A percentile compares a stretch with the other conserved stretches of the same genome.
phyloP scores from a whole-genome alignment of 2,329 filamentous ascomycete species.

The Botryotinia globosa region DNA sequence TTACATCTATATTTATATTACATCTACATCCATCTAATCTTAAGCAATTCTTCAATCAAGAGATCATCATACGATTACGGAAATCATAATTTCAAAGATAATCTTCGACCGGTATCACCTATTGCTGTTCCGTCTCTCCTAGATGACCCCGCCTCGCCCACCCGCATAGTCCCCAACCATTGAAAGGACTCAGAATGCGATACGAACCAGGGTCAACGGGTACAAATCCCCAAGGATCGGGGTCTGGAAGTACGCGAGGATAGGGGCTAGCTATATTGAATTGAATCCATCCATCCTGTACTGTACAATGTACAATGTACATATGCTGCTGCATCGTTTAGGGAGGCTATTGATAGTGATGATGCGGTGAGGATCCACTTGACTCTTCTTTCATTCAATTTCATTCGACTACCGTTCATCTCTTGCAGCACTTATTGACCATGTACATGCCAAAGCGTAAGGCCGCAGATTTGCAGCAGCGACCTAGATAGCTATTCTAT shows the following conservation, averaged over 20 bases:
- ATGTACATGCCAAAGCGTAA: not conserved
- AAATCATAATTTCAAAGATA: too few relatives aligned
- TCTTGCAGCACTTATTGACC: not conserved
- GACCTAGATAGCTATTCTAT: not conserved
- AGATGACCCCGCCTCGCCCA: not conserved
- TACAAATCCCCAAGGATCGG: not conserved
- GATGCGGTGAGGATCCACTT: not conserved
- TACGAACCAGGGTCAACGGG: not conserved
- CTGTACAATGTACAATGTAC: too few relatives aligned
- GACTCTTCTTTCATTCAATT: not conserved
- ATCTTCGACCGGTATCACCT: not conserved
- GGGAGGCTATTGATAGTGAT: not conserved
- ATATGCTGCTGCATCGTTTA: not conserved
- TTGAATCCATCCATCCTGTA: too few relatives aligned
- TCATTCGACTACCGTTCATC: not conserved
- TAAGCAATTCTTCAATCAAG: not conserved
- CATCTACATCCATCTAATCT: not conserved
- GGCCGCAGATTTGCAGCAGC: not conserved
- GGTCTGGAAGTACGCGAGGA: not conserved
- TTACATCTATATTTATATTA: too few relatives aligned
- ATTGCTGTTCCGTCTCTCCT: not conserved
- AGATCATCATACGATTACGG: not conserved
- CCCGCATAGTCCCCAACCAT: slow-evolving; percentile 3
- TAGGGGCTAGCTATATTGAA: not conserved
- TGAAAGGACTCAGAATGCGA: not conserved